Percentiles rank a stretch among this genome's conserved stretches.
Conservation (phyloP, 345 rosid species). For the Xanthoceras sorbifolium region DNA sequence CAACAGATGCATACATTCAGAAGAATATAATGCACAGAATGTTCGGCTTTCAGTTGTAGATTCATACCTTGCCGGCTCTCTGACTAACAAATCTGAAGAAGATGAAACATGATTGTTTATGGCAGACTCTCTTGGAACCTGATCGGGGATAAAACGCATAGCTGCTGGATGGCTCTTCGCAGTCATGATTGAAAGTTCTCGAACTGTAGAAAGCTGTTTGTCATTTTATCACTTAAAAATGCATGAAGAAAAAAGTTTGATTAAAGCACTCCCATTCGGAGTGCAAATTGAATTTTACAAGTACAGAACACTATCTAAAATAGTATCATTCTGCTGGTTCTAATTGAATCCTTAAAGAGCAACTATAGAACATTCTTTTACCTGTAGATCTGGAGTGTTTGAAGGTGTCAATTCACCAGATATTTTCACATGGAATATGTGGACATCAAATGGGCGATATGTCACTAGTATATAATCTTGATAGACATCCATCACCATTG, state of each 20-base stretch:
- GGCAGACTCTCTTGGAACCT: conserved; percentile 57
- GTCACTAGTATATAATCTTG: conserved; percentile 84
- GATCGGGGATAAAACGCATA: conserved; percentile 97
- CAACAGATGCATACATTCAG: conserved; percentile 35
- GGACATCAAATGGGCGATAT: conserved; percentile 88
- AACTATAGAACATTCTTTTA: conserved; percentile 36
- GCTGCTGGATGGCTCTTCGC: conserved; percentile 99
- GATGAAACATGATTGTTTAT: conserved; percentile 47
- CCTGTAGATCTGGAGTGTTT: conserved; percentile 82
- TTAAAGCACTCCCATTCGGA: conserved; percentile 29
- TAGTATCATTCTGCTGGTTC: not conserved
- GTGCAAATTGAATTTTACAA: conserved; percentile 26
- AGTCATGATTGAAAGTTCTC: conserved; percentile 99
- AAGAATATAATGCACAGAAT: conserved; percentile 22
- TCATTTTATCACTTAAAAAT: conserved; percentile 98
- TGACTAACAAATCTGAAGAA: conserved; percentile 46
- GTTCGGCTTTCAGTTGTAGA: conserved; percentile 16
- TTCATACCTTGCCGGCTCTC: conserved; percentile 85
- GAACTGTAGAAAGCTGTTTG: conserved; percentile 99
- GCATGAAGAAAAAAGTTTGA: conserved; percentile 50
- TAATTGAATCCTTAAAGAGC: conserved; percentile 10
- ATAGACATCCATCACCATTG: conserved; percentile 97
- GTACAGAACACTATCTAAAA: conserved; percentile 13
- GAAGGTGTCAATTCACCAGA: conserved; percentile 79
- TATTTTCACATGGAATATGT: conserved; percentile 78